Evolutionary conservation across 1,284 basidiomycete species (phyloP), one percentile per base, ranked within the genome.

Genomic region (Fistulinella staudtii): DNA sequence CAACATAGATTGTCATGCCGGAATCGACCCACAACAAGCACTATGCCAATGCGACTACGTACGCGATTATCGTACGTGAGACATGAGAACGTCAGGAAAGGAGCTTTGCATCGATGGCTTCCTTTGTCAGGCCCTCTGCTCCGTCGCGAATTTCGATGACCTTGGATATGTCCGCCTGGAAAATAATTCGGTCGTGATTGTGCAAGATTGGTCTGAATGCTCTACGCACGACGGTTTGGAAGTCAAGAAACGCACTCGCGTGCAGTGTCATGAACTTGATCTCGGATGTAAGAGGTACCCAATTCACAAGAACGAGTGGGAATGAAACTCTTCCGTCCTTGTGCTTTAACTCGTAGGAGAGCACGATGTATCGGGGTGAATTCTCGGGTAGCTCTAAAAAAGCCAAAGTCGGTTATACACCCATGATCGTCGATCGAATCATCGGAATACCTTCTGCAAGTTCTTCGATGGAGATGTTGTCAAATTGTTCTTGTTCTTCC

Each of bases 281-380:
- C 58, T 93, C 88, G 50, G 81, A 83, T 2, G 80, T 75, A 7
- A 70, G 74, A 17, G 91, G 91, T 15, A 79, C 79, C 90, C 91
- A 94, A 69, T 93, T 93, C 65, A 95, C 71, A 41, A 94, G 72
- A 3, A 90, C 80, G 13, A 93, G 72, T 2, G 90, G 90, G 58
- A 85, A 93, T 1, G 89, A 93, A 49, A 76, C 83, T 28, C 94
- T 76, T 3, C 93, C 93, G 57, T 97, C 94, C 5, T 63, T 64
- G 65, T 95, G 90, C 35, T 76, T 75, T 18, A 93, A 75, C 58
- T 90, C 85, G 58, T 94, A 89, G 13, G 89, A 90, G 23, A 89
- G 70, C 17, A 97, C 65, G 36, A 96, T 80, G 63, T 92, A 96
- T 54, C 93, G 79, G 9, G 93, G 93, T 5, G 86, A 79, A 64